Evolutionary conservation across 2,329 filamentous ascomycete genomes (phyloP).

Genomic region (Botrytis hyacinthi): DNA sequence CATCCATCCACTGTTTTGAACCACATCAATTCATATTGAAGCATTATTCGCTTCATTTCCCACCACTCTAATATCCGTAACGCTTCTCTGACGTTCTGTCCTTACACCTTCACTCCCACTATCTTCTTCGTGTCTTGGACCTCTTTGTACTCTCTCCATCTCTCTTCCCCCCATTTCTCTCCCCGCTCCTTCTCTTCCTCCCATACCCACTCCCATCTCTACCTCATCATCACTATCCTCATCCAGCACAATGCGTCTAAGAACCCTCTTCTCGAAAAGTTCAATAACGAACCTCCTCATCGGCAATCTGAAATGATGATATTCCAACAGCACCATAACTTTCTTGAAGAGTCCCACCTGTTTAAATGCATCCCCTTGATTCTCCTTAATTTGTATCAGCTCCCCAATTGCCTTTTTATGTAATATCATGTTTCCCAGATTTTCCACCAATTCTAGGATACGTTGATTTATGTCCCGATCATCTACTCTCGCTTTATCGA

Average conservation of each 20-base stretch:
- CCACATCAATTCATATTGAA: slow-evolving; percentile 1
- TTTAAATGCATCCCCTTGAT: slow-evolving; percentile 71
- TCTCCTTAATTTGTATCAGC: slow-evolving; percentile 73
- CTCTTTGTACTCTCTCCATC: slow-evolving; percentile 56
- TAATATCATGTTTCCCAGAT: slow-evolving; percentile 89
- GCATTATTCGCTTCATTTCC: not conserved
- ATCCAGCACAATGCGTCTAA: slow-evolving; percentile 79
- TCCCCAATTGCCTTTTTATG: slow-evolving; percentile 84
- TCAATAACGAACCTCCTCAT: slow-evolving; percentile 90
- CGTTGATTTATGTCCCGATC: slow-evolving; percentile 64
- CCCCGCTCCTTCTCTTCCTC: not conserved
- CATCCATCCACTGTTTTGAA: not conserved
- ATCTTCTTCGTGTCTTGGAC: slow-evolving; percentile 47
- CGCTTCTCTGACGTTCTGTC: slow-evolving; percentile 17
- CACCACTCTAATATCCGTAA: slow-evolving; percentile 7
- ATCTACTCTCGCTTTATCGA: slow-evolving; percentile 50
- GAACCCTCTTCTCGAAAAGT: slow-evolving; percentile 86
- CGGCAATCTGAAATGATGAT: slow-evolving; percentile 82
- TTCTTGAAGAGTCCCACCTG: slow-evolving; percentile 78
- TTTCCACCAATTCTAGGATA: slow-evolving; percentile 80
- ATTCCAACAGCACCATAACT: slow-evolving; percentile 80
- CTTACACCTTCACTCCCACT: slow-evolving; percentile 13
- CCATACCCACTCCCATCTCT: slow-evolving; percentile 44
- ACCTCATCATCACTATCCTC: slow-evolving; percentile 46
- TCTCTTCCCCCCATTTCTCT: slow-evolving; percentile 39